These are phyloP conservation scores for Isabelozyma rhagii DNA, from an alignment of 805 yeast genomes.

Conservation along the genomic window DNA sequence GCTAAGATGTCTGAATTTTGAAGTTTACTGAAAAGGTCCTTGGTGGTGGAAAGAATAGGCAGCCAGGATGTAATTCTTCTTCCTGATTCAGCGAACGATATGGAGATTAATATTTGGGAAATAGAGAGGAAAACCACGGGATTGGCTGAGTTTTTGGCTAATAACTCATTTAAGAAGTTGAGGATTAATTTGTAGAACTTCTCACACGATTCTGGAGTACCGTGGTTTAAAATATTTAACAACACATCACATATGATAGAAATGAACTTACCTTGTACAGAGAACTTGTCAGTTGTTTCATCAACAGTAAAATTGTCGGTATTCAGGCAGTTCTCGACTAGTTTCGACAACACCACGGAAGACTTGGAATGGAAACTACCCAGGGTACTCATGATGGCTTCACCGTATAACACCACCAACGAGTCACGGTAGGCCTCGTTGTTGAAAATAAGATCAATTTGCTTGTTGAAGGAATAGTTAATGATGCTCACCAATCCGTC, in stretches of 20 bases:
- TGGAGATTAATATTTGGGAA: constrained; percentile 41
- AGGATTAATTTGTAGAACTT: constrained; percentile 39
- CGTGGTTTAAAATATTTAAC: constrained; percentile 51
- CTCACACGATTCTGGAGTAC: constrained; percentile 45
- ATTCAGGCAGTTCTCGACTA: constrained; percentile 35
- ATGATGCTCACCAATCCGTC: constrained; percentile 48
- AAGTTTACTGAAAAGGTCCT: constrained; percentile 17
- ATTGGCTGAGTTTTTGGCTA: constrained; percentile 5
- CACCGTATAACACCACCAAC: constrained; percentile 60
- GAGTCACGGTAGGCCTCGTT: constrained; percentile 54
- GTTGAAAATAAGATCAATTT: constrained; percentile 24
- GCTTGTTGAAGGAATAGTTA: constrained; percentile 36
- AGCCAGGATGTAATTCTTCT: constrained; percentile 57
- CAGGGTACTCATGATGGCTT: constrained; percentile 69
- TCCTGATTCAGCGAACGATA: constrained; percentile 71
- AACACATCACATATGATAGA: constrained; percentile 59
- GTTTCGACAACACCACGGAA: constrained; percentile 41
- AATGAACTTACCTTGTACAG: constrained; percentile 19
- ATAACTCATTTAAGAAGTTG: constrained; percentile 12
- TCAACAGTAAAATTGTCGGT: constrained; percentile 1
- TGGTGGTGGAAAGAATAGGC: constrained; percentile 16
- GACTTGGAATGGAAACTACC: constrained; percentile 76
- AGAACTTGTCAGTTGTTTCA: not conserved
- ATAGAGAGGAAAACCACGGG: constrained; percentile 20
- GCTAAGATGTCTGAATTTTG: constrained; percentile 5